Base-by-base conservation (phyloP, 352 stramenopile genomes). In the Phytophthora kernoviae region DNA sequence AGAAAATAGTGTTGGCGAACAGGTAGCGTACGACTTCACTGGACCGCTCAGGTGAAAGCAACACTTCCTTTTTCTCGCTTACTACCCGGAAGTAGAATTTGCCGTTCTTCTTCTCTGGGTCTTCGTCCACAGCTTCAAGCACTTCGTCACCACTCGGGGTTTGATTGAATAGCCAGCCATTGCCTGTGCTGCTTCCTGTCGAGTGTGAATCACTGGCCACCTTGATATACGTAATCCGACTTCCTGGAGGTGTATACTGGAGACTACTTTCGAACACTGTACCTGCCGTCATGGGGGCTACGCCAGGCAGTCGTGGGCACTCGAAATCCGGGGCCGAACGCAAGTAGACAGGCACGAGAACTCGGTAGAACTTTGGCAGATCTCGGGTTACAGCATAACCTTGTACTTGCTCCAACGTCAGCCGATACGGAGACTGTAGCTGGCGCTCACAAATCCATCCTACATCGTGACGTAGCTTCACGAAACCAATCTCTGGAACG, bases 41-140 rank as follows among this genome's bases (percentile, higher is more conserved):
- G n/a, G 56, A 84, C 7, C 62, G 66, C 61, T 92, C 85, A 0
- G 85, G 85, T 9, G 85, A 92, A 20, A 91, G 62, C 24, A 94
- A 57, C 17, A 94, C 85, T 27, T 90, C 68, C 48, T 90, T 92
- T 60, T 84, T 88, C 18, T 80, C 75, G 20, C 60, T 72, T 10
- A 88, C 32, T n/a, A 91, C 78, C 17, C 85, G 81, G 60, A 87
- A 94, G 58, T 84, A 94, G 53, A 92, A 94, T 49, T 85, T 89
- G 64, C 85, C 85, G 41, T 87, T 82, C 60, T 88, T 88, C 62
- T 90, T 89, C 53, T 90, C 82, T 1, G 79, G 78, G 30, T 90
- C 81, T 63, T 91, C 75, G 53, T 88, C 74, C 50, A 91, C 70
- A 20, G 80, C 75, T 33, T 92, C 82, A 2, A 92, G 61, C 12